A percentile compares a stretch with the other conserved stretches of the same genome.
These are phyloP conservation scores for Periconia macrospinosa DNA, from an alignment of 2,329 filamentous ascomycete species.

Conservation along the genomic window DNA sequence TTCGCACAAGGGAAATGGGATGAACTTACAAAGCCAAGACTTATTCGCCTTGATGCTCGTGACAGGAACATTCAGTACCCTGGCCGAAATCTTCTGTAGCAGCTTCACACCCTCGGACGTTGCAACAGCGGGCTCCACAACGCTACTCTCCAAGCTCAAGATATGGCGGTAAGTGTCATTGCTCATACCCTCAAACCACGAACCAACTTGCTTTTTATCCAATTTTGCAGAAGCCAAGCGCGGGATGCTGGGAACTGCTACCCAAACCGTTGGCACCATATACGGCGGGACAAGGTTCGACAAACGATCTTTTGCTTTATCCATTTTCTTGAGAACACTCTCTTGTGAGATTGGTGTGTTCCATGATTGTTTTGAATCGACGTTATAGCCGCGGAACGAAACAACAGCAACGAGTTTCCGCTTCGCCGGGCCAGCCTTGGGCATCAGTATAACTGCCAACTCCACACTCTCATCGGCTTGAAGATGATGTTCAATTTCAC, in stretches of 20 bases:
- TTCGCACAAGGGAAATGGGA: too few species aligned
- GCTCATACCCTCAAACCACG: constrained; percentile 51
- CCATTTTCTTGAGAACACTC: constrained; percentile 31
- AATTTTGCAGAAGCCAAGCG: constrained; percentile 31
- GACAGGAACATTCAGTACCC: constrained; percentile 43
- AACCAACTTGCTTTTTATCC: constrained; percentile 37
- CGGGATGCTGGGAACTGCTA: constrained; percentile 40
- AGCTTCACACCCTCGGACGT: constrained; percentile 12
- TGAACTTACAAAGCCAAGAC: constrained; percentile 34
- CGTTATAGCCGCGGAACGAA: constrained; percentile 34
- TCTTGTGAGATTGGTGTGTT: constrained; percentile 34
- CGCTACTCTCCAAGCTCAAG: constrained; percentile 37
- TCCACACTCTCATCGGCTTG: constrained; percentile 32
- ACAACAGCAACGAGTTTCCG: constrained; percentile 51
- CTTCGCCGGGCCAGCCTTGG: constrained; percentile 45
- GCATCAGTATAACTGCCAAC: constrained; percentile 48
- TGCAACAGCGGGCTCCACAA: constrained; percentile 16
- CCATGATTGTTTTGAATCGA: constrained; percentile 22
- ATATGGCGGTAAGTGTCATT: constrained; percentile 44
- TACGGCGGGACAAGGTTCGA: constrained; percentile 30
- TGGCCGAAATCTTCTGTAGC: constrained; percentile 45
- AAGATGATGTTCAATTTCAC: constrained; percentile 36
- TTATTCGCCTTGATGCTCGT: constrained; percentile 27
- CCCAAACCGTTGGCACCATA: constrained; percentile 38
- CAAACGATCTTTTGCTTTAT: constrained; percentile 30